Evolutionary conservation across 1,139 yeast species (phyloP).

Genomic region (Protomyces lactucae-debilis): DNA sequence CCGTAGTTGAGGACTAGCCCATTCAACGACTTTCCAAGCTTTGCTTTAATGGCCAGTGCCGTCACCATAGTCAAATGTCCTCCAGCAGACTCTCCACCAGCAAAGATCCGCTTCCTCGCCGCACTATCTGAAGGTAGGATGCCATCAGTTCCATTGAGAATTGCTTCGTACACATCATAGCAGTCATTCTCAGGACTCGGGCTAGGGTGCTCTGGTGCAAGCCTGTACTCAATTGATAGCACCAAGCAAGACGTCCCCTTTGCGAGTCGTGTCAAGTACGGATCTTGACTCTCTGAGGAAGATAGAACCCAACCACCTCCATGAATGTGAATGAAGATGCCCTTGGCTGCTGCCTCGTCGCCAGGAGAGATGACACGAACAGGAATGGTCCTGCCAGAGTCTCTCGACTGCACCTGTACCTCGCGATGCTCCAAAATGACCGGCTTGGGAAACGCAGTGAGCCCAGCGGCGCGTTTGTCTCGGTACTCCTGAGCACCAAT

Average conservation of each 20-base stretch:
- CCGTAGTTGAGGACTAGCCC: slow-evolving; percentile 1
- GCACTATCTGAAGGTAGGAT: neutral
- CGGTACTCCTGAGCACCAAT: slow-evolving; percentile 9
- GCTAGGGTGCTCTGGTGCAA: slow-evolving; percentile 13
- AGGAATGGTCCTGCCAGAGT: neutral
- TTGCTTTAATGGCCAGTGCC: neutral
- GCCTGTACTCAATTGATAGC: slow-evolving; percentile 1
- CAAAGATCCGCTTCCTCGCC: neutral
- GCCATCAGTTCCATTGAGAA: neutral
- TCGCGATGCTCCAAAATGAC: neutral
- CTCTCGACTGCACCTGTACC: slow-evolving; percentile 1
- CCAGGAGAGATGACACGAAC: neutral
- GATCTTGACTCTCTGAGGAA: neutral
- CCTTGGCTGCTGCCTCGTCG: neutral
- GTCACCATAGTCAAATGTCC: slow-evolving; percentile 4
- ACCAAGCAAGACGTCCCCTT: neutral
- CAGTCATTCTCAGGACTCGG: slow-evolving; percentile 5
- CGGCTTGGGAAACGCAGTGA: slow-evolving; percentile 15
- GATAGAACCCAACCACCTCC: slow-evolving; percentile 12
- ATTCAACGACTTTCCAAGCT: neutral
- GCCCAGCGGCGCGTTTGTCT: slow-evolving; percentile 2
- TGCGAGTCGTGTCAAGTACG: neutral
- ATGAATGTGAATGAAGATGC: slow-evolving; percentile 8
- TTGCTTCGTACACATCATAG: neutral
- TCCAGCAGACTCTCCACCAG: slow-evolving; percentile 11